phyloP scores from a whole-genome alignment of 768 basidiomycete species.

The Phlebiopsis flavidoalba region DNA sequence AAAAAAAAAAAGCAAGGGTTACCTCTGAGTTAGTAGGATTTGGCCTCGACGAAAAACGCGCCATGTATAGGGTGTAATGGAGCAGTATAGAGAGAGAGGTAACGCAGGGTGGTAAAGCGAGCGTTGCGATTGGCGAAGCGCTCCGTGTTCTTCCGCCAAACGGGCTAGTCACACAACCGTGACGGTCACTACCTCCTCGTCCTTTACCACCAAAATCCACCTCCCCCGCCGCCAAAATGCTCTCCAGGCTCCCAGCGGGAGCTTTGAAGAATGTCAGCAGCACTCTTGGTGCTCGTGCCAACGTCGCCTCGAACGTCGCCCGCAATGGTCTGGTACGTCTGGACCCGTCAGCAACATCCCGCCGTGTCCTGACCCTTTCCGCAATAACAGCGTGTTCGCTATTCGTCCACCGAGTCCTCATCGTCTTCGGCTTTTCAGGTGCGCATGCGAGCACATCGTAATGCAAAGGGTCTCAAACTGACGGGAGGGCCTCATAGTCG shows the following conservation, averaged over 20 bases:
- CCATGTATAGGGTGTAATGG: background rate
- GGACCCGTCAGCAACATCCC: background rate
- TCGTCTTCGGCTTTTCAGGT: slow-evolving; percentile 64
- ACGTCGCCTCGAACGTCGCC: slow-evolving; percentile 34
- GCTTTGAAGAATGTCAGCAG: slow-evolving; percentile 56
- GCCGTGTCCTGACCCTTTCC: slow-evolving; percentile 17
- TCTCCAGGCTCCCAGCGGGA: slow-evolving; percentile 76
- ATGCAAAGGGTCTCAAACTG: background rate
- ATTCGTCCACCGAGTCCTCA: slow-evolving; percentile 58
- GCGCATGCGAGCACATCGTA: slow-evolving; percentile 16
- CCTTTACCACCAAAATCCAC: slow-evolving; percentile 37
- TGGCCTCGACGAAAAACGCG: too few relatives aligned
- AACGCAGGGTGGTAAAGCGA: slow-evolving; percentile 1
- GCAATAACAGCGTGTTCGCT: slow-evolving; percentile 50
- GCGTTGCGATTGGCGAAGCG: slow-evolving; percentile 16
- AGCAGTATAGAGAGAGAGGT: background rate
- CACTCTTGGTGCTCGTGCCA: slow-evolving; percentile 41
- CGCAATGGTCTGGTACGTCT: slow-evolving; percentile 47
- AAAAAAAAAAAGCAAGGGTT: too few relatives aligned
- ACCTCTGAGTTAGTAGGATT: too few relatives aligned
- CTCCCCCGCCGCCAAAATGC: slow-evolving; percentile 56
- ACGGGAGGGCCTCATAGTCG: slow-evolving; percentile 35
- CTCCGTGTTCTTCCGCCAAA: slow-evolving; percentile 22
- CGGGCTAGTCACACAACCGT: slow-evolving; percentile 23
- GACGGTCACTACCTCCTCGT: slow-evolving; percentile 31